A percentile compares a stretch with the other conserved stretches of the same genome.
Conservation (phyloP, 495 filamentous ascomycete species). For the Margaritispora aquatica region DNA sequence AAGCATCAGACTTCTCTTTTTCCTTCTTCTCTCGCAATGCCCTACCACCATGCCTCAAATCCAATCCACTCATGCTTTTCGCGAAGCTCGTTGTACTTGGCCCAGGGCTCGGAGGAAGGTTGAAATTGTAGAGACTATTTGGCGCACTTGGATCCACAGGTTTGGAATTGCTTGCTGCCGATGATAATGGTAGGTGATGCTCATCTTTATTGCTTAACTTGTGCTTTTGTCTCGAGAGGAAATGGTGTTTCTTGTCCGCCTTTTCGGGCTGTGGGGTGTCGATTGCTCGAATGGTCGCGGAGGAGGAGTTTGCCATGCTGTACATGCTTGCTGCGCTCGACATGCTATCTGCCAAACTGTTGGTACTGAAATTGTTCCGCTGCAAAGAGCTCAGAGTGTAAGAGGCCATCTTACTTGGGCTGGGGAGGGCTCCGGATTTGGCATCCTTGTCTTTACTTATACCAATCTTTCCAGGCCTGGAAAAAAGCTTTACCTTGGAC, state of each 20-base stretch:
- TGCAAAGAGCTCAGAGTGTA: slow-evolving; percentile 46
- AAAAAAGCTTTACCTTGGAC: slow-evolving; percentile 89
- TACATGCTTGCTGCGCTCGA: slow-evolving; percentile 68
- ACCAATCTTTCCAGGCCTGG: slow-evolving; percentile 76
- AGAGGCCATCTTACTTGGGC: slow-evolving; percentile 71
- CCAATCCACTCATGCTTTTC: slow-evolving; percentile 75
- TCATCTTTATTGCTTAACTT: slow-evolving; percentile 81
- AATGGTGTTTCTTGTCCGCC: slow-evolving; percentile 74
- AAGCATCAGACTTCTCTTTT: slow-evolving; percentile 55
- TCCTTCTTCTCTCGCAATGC: slow-evolving; percentile 86
- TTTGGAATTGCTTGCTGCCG: slow-evolving; percentile 82
- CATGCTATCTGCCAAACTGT: slow-evolving; percentile 61
- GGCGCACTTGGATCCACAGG: slow-evolving; percentile 81
- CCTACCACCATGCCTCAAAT: slow-evolving; percentile 78
- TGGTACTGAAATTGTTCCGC: slow-evolving; percentile 69
- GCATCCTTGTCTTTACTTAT: slow-evolving; percentile 69
- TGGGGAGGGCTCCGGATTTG: slow-evolving; percentile 67
- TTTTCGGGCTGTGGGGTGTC: slow-evolving; percentile 37
- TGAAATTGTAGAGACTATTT: slow-evolving; percentile 71
- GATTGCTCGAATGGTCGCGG: slow-evolving; percentile 61
- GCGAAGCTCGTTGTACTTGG: slow-evolving; percentile 64
- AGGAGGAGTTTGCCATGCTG: slow-evolving; percentile 73
- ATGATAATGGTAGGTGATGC: slow-evolving; percentile 73
- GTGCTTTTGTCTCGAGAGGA: slow-evolving; percentile 85
- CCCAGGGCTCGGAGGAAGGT: slow-evolving; percentile 61